phyloP scores from a whole-genome alignment of 768 basidiomycete genomes.

The Neoboletus brunneissimus region DNA sequence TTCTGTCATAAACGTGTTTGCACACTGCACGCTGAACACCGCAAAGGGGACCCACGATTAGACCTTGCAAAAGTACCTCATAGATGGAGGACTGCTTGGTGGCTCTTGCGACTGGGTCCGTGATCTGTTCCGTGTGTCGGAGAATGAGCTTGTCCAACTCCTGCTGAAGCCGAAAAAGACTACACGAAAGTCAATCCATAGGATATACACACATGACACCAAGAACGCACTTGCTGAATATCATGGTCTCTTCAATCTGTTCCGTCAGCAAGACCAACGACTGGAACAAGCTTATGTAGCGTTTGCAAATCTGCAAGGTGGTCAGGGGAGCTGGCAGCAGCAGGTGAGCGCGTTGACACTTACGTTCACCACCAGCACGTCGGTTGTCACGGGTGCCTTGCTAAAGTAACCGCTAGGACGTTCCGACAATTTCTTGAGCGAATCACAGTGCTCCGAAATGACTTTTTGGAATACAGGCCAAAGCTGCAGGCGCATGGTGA shows the following conservation, averaged over 20 bases:
- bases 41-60: constrained; percentile 57
- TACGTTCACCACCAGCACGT: constrained; percentile 62
- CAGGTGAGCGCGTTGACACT: constrained; percentile 19
- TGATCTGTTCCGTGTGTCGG: constrained; percentile 66
- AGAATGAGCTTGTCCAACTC: constrained; percentile 77
- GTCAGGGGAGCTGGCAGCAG: not conserved
- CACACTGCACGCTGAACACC: not conserved
- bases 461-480: constrained; percentile 94
- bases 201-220: not conserved
- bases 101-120: constrained; percentile 57
- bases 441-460: constrained; percentile 81
- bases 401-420: constrained; percentile 63
- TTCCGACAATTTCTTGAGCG: constrained; percentile 80
- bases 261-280: constrained; percentile 77
- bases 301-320: constrained; percentile 56
- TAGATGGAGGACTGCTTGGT: constrained; percentile 72
- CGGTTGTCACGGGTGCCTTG: constrained; percentile 60
- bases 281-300: constrained; percentile 80
- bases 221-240: constrained; percentile 79
- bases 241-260: constrained; percentile 92
- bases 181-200: constrained; percentile 30
- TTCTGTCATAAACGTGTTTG: constrained; percentile 39
- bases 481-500: constrained; percentile 76
- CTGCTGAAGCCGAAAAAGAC: constrained; percentile 79
- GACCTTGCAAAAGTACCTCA: constrained; percentile 68